Evolutionary conservation across 805 yeast species (phyloP).

Genomic region (Yarrowia porcina): DNA sequence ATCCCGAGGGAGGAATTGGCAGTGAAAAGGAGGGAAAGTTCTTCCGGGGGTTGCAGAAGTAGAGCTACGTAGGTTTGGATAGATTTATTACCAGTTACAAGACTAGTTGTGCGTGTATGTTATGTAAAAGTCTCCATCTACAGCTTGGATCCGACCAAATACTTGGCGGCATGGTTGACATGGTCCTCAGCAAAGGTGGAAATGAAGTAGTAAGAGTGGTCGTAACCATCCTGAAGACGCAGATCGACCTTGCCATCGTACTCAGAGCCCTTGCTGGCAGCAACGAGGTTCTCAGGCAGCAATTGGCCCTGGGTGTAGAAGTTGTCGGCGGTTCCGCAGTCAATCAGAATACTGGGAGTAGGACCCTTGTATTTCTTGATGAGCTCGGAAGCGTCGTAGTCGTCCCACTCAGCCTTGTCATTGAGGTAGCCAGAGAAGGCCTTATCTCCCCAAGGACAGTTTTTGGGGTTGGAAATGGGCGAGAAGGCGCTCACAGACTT

Average conservation of each 20-base stretch:
- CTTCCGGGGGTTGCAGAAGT: neutral
- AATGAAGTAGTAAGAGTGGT: slow-evolving; percentile 86
- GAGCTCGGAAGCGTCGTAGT: slow-evolving; percentile 82
- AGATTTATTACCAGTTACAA: neutral
- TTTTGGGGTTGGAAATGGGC: slow-evolving; percentile 78
- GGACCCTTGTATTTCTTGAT: slow-evolving; percentile 56
- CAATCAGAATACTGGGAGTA: slow-evolving; percentile 65
- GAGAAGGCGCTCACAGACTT: slow-evolving; percentile 85
- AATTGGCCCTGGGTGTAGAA: slow-evolving; percentile 64
- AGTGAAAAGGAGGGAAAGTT: slow-evolving; percentile 29
- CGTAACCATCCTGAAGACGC: slow-evolving; percentile 73
- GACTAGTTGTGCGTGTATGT: no score
- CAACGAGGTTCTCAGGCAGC: slow-evolving; percentile 67
- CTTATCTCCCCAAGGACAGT: slow-evolving; percentile 84
- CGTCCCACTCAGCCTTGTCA: slow-evolving; percentile 55
- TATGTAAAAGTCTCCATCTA: neutral
- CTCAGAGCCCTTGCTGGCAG: slow-evolving; percentile 53
- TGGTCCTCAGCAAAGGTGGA: slow-evolving; percentile 77
- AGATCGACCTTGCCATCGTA: slow-evolving; percentile 61
- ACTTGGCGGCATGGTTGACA: slow-evolving; percentile 80
- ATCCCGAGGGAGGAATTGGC: slow-evolving; percentile 35
- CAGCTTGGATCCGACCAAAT: slow-evolving; percentile 36
- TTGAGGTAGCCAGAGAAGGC: slow-evolving; percentile 73
- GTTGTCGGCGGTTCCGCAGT: slow-evolving; percentile 76
- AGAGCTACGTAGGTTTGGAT: neutral